Base-by-base conservation (phyloP, 2,329 filamentous ascomycete species). In the Botrytis hyacinthi region DNA sequence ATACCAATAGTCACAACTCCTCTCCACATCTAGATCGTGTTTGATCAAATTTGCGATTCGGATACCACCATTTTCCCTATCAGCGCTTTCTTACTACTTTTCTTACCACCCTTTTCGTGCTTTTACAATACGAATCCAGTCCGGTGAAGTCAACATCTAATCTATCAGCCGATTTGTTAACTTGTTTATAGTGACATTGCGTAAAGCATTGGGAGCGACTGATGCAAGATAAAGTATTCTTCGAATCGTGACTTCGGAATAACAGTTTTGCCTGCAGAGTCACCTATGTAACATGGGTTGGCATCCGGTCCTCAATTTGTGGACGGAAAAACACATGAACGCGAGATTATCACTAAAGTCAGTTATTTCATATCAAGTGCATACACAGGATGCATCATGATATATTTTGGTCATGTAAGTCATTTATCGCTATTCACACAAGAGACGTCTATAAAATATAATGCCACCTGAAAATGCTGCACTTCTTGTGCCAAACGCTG, bases 401-500 rank as follows among this genome's bases (percentile, higher is more conserved):
- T 57, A 42, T 57, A 29, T 40, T 68, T 57, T 26, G 16, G 37
- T 68, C 48, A 68, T 68, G 10, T 32, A 57, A 57, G 65, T 68
- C 66, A 68, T 68, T 68, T 68, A 42, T 68, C 48, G 40, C 26
- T 68, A 68, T 68, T 68, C 66, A 57, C 66, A 57, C 66, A 68
- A 68, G 48, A 68, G 66, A 68, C 35, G 35, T 57, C 48, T 72
- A 57, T 67, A 54, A 44, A 69, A 60, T 40, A 46, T 61, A 51
- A 32, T 71, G 59, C 63, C 63, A 59, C 59, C 51, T 20, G 44
- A 32, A 66, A 72, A 61, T 72, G 57, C 26, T 71, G 48, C 62
- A 60, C 71, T 72, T 72, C 61, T 22, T 57, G 70, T 72, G 70
- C 70, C 37, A 72, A 59, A 66, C 42, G 59, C 44, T 59, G 20